Evolutionary conservation across 495 filamentous ascomycete genomes (phyloP).

Genomic region (Glonium stellatum): DNA sequence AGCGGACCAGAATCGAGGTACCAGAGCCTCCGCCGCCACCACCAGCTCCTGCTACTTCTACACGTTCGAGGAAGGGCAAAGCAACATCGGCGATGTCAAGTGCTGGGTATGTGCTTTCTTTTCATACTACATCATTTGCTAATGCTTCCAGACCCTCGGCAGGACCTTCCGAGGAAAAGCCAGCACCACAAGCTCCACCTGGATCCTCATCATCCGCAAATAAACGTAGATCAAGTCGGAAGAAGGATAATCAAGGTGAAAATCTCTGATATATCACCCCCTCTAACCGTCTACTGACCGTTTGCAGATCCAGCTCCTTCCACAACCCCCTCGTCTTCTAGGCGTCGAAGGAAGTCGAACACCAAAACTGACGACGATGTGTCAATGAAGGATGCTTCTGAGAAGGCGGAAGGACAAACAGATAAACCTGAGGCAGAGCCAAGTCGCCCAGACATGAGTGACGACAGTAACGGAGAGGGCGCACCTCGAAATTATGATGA

Average conservation of each 20-base stretch:
- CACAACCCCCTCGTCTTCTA: constrained; percentile 32
- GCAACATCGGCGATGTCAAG: constrained; percentile 70
- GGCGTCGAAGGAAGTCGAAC: constrained; percentile 40
- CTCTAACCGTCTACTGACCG: constrained; percentile 2
- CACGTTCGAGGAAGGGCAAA: constrained; percentile 46
- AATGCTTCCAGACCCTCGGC: constrained; percentile 30
- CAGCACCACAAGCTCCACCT: constrained; percentile 43
- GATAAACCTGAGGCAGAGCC: constrained; percentile 36
- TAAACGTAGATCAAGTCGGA: constrained; percentile 17
- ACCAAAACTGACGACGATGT: constrained; percentile 30
- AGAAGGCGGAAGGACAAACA: constrained; percentile 47
- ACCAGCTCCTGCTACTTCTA: constrained; percentile 14
- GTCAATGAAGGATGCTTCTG: constrained; percentile 43
- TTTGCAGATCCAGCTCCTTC: constrained; percentile 10
- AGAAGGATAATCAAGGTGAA: constrained; percentile 19
- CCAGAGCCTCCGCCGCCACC: constrained; percentile 13
- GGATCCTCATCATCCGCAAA: constrained; percentile 32
- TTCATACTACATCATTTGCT: constrained; percentile 2
- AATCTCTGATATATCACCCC: constrained; percentile 1
- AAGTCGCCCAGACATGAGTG: constrained; percentile 33
- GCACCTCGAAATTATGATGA: constrained; percentile 54
- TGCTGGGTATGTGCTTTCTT: constrained; percentile 56
- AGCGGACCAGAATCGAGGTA: constrained; percentile 24
- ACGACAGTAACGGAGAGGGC: constrained; percentile 46
- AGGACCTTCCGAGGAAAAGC: constrained; percentile 34